These are phyloP conservation scores for Pseudocercospora macadamiae DNA, from an alignment of 2,329 filamentous ascomycete species.

Conservation along the genomic window DNA sequence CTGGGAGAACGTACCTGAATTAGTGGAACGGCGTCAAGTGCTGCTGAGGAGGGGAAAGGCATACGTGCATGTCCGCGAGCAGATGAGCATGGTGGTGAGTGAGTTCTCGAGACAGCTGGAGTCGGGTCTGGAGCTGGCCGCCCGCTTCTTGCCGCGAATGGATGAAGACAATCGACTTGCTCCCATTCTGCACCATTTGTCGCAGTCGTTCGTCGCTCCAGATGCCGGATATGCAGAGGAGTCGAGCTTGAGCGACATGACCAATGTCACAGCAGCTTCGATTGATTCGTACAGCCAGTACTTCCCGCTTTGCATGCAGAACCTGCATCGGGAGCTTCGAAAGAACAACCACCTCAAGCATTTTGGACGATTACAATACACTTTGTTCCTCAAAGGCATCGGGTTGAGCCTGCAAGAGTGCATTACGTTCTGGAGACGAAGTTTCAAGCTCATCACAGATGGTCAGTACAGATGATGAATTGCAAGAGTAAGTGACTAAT, in stretches of 20 bases:
- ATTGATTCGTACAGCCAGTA: slow-evolving; percentile 79
- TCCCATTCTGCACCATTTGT: slow-evolving; percentile 78
- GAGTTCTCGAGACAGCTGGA: slow-evolving; percentile 84
- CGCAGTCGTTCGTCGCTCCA: slow-evolving; percentile 91
- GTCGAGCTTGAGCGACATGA: slow-evolving; percentile 62
- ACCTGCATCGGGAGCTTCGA: slow-evolving; percentile 81
- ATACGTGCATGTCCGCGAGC: slow-evolving; percentile 85
- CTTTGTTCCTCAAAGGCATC: slow-evolving; percentile 94
- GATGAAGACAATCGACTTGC: slow-evolving; percentile 93
- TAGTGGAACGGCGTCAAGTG: slow-evolving; percentile 79
- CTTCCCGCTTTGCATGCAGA: slow-evolving; percentile 93
- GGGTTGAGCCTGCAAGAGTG: slow-evolving; percentile 90
- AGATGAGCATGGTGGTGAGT: slow-evolving; percentile 83
- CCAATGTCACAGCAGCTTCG: slow-evolving; percentile 74
- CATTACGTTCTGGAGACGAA: slow-evolving; percentile 85
- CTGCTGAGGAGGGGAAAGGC: slow-evolving; percentile 81
- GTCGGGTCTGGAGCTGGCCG: slow-evolving; percentile 82
- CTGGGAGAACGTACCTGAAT: slow-evolving; percentile 88
- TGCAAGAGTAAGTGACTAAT: no score
- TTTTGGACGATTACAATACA: slow-evolving; percentile 90
- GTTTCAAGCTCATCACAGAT: slow-evolving; percentile 85
- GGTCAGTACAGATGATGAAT: slow-evolving; percentile 30
- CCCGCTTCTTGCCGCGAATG: slow-evolving; percentile 85
- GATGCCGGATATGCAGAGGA: slow-evolving; percentile 77
- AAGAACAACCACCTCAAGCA: slow-evolving; percentile 92